Conservation (phyloP, 768 basidiomycete genomes). For the Coprinopsis strossmayeri region DNA sequence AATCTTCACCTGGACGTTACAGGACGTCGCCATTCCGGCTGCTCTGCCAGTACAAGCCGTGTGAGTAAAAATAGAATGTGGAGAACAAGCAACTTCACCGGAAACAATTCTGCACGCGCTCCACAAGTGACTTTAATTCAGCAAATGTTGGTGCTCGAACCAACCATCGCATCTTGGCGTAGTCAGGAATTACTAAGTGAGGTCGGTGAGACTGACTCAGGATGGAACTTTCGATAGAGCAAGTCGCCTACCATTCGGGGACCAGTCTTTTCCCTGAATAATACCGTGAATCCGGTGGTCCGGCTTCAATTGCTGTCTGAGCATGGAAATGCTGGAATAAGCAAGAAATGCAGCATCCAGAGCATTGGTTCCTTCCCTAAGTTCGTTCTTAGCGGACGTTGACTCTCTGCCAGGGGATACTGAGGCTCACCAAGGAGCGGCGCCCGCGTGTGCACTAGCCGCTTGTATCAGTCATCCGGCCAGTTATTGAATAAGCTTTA, state of each 20-base stretch:
- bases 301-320: slow-evolving; percentile 86
- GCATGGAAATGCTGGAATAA: slow-evolving; percentile 69
- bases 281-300: slow-evolving; percentile 75
- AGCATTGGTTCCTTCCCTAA: slow-evolving; percentile 79
- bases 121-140: slow-evolving; percentile 47
- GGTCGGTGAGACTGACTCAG: background rate
- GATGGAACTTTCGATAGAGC: slow-evolving; percentile 1
- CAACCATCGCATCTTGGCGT: slow-evolving; percentile 67
- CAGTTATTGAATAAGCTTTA: background rate
- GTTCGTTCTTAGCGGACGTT: slow-evolving; percentile 1
- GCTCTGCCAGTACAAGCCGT: slow-evolving; percentile 40
- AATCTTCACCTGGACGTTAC: slow-evolving; percentile 39
- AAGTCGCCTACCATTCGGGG: slow-evolving; percentile 52
- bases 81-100: slow-evolving; percentile 31
- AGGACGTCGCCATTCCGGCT: slow-evolving; percentile 58
- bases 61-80: slow-evolving; percentile 8
- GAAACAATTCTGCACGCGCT: slow-evolving; percentile 65
- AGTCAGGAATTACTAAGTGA: slow-evolving; percentile 71
- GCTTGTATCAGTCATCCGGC: too few relatives aligned
- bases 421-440: slow-evolving; percentile 55
- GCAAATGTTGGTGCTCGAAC: slow-evolving; percentile 60
- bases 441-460: slow-evolving; percentile 69
- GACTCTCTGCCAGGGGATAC: slow-evolving; percentile 1
- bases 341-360: slow-evolving; percentile 85
- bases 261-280: slow-evolving; percentile 61